A percentile compares a stretch with the other conserved stretches of the same genome.
Conservation (phyloP, 2,329 filamentous ascomycete species). For the Juglanconis sp. region DNA sequence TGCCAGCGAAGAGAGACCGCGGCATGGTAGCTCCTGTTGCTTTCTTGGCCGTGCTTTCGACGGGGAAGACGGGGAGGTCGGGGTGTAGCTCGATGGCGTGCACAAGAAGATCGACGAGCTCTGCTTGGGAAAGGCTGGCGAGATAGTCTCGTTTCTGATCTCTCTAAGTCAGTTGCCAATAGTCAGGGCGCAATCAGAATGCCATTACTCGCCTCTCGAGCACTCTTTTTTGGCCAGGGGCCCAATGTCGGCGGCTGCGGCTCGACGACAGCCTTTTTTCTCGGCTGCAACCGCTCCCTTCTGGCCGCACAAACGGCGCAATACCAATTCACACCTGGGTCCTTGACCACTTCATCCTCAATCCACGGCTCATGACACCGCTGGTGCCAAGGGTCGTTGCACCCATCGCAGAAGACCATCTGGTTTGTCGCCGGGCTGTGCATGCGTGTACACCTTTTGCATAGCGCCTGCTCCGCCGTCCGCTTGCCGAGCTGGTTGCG, state of each 20-base stretch:
- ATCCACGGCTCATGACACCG: slow-evolving; percentile 76
- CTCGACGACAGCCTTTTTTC: slow-evolving; percentile 21
- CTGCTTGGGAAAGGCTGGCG: slow-evolving; percentile 54
- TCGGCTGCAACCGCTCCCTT: slow-evolving; percentile 28
- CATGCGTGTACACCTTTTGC: slow-evolving; percentile 69
- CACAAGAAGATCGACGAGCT: slow-evolving; percentile 64
- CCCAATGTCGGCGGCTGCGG: slow-evolving; percentile 16
- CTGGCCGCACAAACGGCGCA: slow-evolving; percentile 59
- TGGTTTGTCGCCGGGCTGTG: slow-evolving; percentile 70
- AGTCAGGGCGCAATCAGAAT: background rate
- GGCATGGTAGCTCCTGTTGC: slow-evolving; percentile 24
- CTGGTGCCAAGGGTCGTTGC: slow-evolving; percentile 77
- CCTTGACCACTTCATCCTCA: slow-evolving; percentile 62
- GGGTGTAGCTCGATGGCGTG: slow-evolving; percentile 60
- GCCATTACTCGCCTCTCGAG: slow-evolving; percentile 34
- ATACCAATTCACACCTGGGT: slow-evolving; percentile 68
- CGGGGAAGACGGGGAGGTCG: slow-evolving; percentile 63
- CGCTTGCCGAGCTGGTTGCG: slow-evolving; percentile 52
- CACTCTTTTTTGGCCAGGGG: slow-evolving; percentile 35
- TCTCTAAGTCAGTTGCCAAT: background rate
- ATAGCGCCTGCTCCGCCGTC: slow-evolving; percentile 59
- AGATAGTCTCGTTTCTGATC: slow-evolving; percentile 61
- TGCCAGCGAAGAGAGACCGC: slow-evolving; percentile 23
- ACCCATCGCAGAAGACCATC: slow-evolving; percentile 84
- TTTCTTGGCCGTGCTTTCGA: background rate